A percentile compares a stretch with the other conserved stretches of the same genome.
phyloP scores from a whole-genome alignment of 306 rosid species.

The Castanea sativa region DNA sequence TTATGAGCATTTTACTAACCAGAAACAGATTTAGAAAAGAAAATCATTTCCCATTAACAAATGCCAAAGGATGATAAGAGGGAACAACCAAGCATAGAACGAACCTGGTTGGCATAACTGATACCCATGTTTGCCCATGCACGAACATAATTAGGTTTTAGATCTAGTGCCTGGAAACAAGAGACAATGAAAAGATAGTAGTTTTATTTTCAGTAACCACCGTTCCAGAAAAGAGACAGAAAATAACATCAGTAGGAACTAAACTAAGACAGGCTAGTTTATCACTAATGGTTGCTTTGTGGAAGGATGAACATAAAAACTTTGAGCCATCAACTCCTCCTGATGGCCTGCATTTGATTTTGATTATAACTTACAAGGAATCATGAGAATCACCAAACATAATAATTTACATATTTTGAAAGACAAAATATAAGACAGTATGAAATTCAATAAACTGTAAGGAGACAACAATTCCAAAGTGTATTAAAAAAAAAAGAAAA shows the following conservation, averaged over 20 bases:
- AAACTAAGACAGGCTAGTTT: background rate
- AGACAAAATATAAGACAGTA: background rate
- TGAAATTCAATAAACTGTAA: background rate
- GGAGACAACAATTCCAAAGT: background rate
- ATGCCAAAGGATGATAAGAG: constrained; percentile 4
- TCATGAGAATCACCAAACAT: background rate
- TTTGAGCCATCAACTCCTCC: background rate
- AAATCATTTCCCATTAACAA: background rate
- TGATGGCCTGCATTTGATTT: background rate
- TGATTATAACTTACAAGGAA: background rate
- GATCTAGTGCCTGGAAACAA: constrained; percentile 77
- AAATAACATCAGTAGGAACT: background rate
- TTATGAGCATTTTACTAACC: background rate
- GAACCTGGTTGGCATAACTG: constrained; percentile 96
- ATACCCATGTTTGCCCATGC: constrained; percentile 99
- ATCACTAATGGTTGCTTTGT: background rate
- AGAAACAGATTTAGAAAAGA: background rate
- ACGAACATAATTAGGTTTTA: constrained; percentile 97
- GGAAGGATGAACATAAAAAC: background rate
- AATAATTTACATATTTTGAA: background rate
- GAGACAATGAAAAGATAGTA: background rate
- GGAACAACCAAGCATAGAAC: constrained; percentile 13
- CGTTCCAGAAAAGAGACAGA: background rate
- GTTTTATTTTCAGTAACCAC: background rate
- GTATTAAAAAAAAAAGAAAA: background rate